Percentiles rank a stretch among this genome's conserved stretches.
These are phyloP conservation scores for Aspergillus sp. DNA, from an alignment of 2,329 filamentous ascomycete species.

Conservation along the genomic window DNA sequence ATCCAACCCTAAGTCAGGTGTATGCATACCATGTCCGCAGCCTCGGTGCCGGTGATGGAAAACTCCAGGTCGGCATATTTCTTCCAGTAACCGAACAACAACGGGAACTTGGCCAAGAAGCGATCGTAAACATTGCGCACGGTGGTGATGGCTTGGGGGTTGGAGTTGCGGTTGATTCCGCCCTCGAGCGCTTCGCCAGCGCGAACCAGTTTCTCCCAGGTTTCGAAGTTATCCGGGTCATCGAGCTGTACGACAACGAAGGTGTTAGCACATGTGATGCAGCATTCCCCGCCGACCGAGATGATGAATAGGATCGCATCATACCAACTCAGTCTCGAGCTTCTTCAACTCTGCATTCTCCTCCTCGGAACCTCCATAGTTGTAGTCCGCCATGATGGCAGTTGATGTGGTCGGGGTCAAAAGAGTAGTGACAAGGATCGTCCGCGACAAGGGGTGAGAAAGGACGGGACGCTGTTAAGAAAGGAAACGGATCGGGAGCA, in stretches of 20 bases:
- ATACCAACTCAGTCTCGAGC: conserved; percentile 74
- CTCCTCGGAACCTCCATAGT: conserved; percentile 73
- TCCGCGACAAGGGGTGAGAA: conserved; percentile 4
- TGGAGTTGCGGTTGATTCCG: conserved; percentile 94
- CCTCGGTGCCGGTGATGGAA: conserved; percentile 93
- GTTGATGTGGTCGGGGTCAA: conserved; percentile 8
- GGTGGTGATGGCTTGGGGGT: conserved; percentile 84
- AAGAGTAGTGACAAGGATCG: conserved; percentile 1
- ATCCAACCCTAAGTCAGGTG: background rate
- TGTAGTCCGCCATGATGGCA: conserved; percentile 67
- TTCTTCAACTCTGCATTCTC: conserved; percentile 81
- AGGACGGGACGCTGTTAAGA: background rate
- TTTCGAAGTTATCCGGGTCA: conserved; percentile 88
- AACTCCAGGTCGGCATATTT: conserved; percentile 99
- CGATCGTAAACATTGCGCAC: conserved; percentile 87
- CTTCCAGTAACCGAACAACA: conserved; percentile 99
- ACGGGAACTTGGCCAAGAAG: conserved; percentile 90
- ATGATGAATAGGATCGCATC: conserved; percentile 36
- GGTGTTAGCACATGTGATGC: conserved; percentile 11
- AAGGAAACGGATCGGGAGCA: background rate
- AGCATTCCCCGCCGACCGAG: background rate
- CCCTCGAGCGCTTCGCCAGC: conserved; percentile 84
- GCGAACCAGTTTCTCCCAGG: conserved; percentile 89
- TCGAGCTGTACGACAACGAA: conserved; percentile 48
- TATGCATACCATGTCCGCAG: conserved; percentile 82